Conservation (phyloP, 345 rosid genomes). For the Streptanthus diversifolius region DNA sequence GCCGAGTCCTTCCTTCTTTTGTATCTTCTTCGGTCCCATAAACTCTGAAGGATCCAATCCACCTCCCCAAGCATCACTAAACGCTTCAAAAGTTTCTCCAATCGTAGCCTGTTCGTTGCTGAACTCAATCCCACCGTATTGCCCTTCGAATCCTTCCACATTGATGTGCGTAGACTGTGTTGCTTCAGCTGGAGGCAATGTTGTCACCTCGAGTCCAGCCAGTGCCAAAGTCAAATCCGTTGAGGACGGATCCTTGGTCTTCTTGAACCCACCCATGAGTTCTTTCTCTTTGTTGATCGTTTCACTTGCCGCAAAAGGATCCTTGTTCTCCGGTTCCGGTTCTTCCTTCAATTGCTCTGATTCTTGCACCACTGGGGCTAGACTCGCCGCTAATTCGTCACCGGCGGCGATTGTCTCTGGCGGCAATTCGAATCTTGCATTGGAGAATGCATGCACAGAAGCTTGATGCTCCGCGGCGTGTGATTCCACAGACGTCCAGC, state of each 20-base stretch:
- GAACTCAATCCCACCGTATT: slow-evolving; percentile 95
- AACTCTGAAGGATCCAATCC: slow-evolving; percentile 96
- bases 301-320: slow-evolving; percentile 93
- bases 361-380: slow-evolving; percentile 51
- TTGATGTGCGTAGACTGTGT: slow-evolving; percentile 84
- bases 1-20: slow-evolving; percentile 79
- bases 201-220: slow-evolving; percentile 87
- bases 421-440: slow-evolving; percentile 67
- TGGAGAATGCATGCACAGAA: slow-evolving; percentile 59
- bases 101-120: slow-evolving; percentile 81
- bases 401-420: slow-evolving; percentile 77
- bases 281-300: slow-evolving; percentile 65
- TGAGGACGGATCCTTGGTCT: slow-evolving; percentile 66
- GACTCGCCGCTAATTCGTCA: slow-evolving; percentile 64
- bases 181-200: slow-evolving; percentile 97
- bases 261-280: slow-evolving; percentile 81
- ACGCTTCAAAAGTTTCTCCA: slow-evolving; percentile 88
- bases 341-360: slow-evolving; percentile 63
- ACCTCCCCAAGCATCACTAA: slow-evolving; percentile 96
- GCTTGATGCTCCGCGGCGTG: slow-evolving; percentile 67
- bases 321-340: slow-evolving; percentile 51
- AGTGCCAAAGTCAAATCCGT: slow-evolving; percentile 72
- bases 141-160: slow-evolving; percentile 97
- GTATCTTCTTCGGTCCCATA: slow-evolving; percentile 68
- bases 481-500: slow-evolving; percentile 57